Base-by-base conservation (phyloP, 2,329 filamentous ascomycete genomes). In the Fusarium nanum region DNA sequence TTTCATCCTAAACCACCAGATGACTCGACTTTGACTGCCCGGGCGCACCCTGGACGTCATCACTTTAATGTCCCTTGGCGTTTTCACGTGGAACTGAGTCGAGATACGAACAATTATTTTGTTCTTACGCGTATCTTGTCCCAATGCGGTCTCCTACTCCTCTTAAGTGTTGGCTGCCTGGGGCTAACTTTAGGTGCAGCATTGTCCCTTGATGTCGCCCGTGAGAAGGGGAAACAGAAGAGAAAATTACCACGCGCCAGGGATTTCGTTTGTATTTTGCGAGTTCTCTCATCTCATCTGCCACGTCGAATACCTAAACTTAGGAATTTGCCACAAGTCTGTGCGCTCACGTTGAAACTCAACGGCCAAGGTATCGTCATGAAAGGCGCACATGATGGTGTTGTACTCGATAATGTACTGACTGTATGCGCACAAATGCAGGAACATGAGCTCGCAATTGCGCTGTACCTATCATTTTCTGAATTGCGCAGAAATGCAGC, bases 251-350 rank as follows among this genome's bases (percentile, higher is more conserved):
- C 18, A 28, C 12, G 11, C 18, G 34, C 18, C 18, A 28, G 18
- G 12, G 45, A 14, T 23, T 44, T 44, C 13, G 25, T 20, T 27
- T 52, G 18, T 52, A 52, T 14, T 27, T 41, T 41, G 23, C 23
- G 40, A 20, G 3, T 40, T 14, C 16, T 41, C 13, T 13, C 32
- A n/a, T 27, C 34, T 53, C 49, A 42, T 53, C 25, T 41, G 49
- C n/a, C 23, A 53, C 49, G 49, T 47, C 25, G 44, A 4, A 8
- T 7, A 28, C 18, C 22, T 37, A 37, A 53, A 27, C 13, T 42
- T 53, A 18, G 34, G 32, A 41, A 52, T 41, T 52, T n/a, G 49
- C 49, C 49, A 52, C 49, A 41, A 32, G 30, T 50, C 23, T 42
- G 20, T 27, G 34, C 34, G 32, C 49, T 22, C 25, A 14, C 18